Percentiles rank a stretch among this genome's conserved stretches.
phyloP scores from a whole-genome alignment of 306 rosid species.

The Albizia julibrissin region DNA sequence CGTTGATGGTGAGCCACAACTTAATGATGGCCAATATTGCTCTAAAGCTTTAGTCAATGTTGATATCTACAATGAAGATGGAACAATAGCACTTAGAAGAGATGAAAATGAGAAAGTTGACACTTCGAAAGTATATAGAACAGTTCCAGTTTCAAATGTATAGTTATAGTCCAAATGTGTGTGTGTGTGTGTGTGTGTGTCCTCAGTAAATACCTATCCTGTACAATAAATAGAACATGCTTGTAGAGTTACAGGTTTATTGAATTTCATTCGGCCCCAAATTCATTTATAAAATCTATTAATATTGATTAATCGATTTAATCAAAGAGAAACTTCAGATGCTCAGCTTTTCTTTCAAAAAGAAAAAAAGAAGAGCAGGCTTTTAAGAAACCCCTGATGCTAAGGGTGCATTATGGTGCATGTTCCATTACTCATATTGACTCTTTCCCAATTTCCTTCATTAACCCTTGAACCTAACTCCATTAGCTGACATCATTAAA shows the following conservation, averaged over 20 bases:
- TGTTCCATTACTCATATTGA: neutral
- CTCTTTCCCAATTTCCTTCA: neutral
- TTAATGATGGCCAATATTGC: constrained; percentile 85
- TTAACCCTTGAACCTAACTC: neutral
- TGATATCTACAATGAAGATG: constrained; percentile 59
- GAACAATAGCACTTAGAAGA: constrained; percentile 6
- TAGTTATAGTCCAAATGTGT: neutral
- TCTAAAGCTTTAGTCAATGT: constrained; percentile 61
- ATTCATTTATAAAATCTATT: constrained; percentile 4
- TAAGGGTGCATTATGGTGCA: neutral
- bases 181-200: too few relatives aligned
- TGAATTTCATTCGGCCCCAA: neutral
- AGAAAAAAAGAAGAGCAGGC: neutral
- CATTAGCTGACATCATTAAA: neutral
- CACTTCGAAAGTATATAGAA: constrained; percentile 7
- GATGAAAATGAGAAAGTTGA: constrained; percentile 16
- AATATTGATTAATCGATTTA: neutral
- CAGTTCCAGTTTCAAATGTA: constrained; percentile 5
- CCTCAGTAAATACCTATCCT: neutral
- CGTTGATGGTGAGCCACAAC: constrained; percentile 68
- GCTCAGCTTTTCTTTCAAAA: neutral
- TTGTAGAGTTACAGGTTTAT: constrained; percentile 17
- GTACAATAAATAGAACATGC: constrained; percentile 9
- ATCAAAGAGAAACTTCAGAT: neutral
- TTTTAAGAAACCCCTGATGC: neutral